Conservation (phyloP, 2,329 filamentous ascomycete genomes). For the Alternaria triticina region DNA sequence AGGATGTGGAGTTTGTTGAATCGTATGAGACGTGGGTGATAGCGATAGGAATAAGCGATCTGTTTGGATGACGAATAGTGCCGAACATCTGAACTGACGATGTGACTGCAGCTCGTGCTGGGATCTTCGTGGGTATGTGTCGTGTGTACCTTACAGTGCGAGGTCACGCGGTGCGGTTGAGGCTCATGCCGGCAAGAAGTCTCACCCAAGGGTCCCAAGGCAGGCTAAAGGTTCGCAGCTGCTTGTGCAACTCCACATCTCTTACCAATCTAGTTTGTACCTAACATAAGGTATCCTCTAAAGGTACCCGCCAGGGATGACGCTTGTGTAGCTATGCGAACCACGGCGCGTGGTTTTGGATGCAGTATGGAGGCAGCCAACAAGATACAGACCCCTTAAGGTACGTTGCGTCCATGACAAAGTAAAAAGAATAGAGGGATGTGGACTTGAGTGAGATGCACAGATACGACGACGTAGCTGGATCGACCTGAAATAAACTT, state of each 20-base stretch:
- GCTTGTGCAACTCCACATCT: constrained; percentile 6
- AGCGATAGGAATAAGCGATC: constrained; percentile 1
- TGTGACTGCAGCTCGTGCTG: constrained; percentile 33
- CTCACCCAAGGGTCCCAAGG: constrained; percentile 19
- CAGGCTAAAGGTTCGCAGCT: background rate
- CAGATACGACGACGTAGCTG: background rate
- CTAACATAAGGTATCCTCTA: background rate
- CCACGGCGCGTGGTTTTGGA: background rate
- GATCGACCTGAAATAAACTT: background rate
- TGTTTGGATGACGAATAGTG: constrained; percentile 1
- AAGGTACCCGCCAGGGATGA: background rate
- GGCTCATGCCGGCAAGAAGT: constrained; percentile 30
- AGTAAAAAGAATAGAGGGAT: background rate
- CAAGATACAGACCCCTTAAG: background rate
- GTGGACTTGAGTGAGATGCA: background rate
- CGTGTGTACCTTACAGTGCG: constrained; percentile 25
- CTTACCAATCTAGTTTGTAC: background rate
- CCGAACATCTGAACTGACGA: constrained; percentile 17
- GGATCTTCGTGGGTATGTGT: constrained; percentile 17
- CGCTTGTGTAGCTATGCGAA: background rate
- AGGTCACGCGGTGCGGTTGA: constrained; percentile 33
- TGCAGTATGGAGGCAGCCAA: background rate
- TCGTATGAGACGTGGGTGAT: background rate
- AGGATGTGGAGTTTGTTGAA: background rate
- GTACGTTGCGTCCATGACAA: background rate